Base-by-base conservation (phyloP, 495 filamentous ascomycete genomes). In the Neurospora tetraspora region DNA sequence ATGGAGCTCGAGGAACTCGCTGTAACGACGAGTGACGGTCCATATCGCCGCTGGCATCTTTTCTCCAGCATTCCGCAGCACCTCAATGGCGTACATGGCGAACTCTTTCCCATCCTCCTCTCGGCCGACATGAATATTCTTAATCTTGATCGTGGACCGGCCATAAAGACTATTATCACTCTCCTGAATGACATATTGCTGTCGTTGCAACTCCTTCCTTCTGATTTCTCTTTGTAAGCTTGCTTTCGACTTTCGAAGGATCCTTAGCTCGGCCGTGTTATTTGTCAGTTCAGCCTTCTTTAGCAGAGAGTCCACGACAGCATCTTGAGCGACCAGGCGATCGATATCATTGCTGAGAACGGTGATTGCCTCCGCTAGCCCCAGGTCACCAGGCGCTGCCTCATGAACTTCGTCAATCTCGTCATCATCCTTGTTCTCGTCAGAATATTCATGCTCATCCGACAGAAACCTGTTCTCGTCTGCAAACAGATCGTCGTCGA, bases 161-260 rank as follows among this genome's bases (percentile, higher is more conserved):
- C 96, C 96, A 80, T 96, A 98, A 47, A 99, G 84, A 80, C 94
- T 97, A 81, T 98, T 99, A 77, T 98, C 96, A 78, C 94, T 97
- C 80, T 98, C 95, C 80, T 99, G 96, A 45, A 98, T 90, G 74
- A 96, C 93, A 76, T 98, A 99, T 80, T 98, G 96, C 81, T 97
- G 94, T 47, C 94, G 87, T 81, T 99, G 96, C 77, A 99, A 86
- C 82, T 98, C 96, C 80, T 98, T 98, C 38, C 96, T 89, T 45
- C 93, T 88, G 43, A 97, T 93, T 79, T 99, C 96, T 53, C 95
- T 87, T 77, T 97, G 90, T 72, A 99, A 85, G 79, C 95, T 98
- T 18, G 92, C 89, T 78, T 95, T 97, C 4, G 94, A 97, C 80
- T 99, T 99, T 42, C 92, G 89, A 39, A 99, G 80, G 47, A 99